These are phyloP conservation scores for Globisporangium nagaii DNA, from an alignment of 352 stramenopile genomes.

Conservation along the genomic window DNA sequence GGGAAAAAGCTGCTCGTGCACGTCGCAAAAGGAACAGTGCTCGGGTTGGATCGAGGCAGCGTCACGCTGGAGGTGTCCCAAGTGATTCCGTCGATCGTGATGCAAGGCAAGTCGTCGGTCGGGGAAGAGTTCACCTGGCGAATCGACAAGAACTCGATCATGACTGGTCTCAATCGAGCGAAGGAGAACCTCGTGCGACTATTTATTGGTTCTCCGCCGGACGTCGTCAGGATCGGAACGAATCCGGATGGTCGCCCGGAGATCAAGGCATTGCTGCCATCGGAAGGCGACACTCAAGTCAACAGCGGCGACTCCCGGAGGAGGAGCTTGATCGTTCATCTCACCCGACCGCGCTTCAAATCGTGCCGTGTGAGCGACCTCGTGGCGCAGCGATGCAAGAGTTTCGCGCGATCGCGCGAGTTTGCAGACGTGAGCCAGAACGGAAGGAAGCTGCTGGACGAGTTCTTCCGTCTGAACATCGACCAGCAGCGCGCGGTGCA, in stretches of 20 bases:
- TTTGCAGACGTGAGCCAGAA: slow-evolving; percentile 8
- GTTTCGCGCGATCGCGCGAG: not conserved
- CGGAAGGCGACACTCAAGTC: slow-evolving; percentile 2
- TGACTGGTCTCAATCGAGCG: slow-evolving; percentile 55
- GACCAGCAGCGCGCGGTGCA: slow-evolving; percentile 70
- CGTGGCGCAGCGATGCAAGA: slow-evolving; percentile 26
- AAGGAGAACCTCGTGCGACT: slow-evolving; percentile 77
- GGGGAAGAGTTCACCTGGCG: slow-evolving; percentile 61
- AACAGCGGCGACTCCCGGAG: slow-evolving; percentile 42
- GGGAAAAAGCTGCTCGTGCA: slow-evolving; percentile 61
- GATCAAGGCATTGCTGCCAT: slow-evolving; percentile 20
- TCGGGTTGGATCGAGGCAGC: slow-evolving; percentile 32
- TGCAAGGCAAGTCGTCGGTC: slow-evolving; percentile 45
- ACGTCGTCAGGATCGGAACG: slow-evolving; percentile 38
- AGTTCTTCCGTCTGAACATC: slow-evolving; percentile 62
- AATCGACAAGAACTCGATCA: slow-evolving; percentile 70
- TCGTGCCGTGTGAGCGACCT: slow-evolving; percentile 34
- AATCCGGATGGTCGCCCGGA: slow-evolving; percentile 21
- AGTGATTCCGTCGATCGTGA: slow-evolving; percentile 54
- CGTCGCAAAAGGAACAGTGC: slow-evolving; percentile 44
- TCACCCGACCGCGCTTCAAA: slow-evolving; percentile 56
- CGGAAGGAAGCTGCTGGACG: slow-evolving; percentile 27
- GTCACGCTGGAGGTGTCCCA: slow-evolving; percentile 57
- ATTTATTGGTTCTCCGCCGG: slow-evolving; percentile 51
- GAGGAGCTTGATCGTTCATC: slow-evolving; percentile 59